Base-by-base conservation (phyloP, 768 basidiomycete species). In the Pleurotus ostreatus region DNA sequence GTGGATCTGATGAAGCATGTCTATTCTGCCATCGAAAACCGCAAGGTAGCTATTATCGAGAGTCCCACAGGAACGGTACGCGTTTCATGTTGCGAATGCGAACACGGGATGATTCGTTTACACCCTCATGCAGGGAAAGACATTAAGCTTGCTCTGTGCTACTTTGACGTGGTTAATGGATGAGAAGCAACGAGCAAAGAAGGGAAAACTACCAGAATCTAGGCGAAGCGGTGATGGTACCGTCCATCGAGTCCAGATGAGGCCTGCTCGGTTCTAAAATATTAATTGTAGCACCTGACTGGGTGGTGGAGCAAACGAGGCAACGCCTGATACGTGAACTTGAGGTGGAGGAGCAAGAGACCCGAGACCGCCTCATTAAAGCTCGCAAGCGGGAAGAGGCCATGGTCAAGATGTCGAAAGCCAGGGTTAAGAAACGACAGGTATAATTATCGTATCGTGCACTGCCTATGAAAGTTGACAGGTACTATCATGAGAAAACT, bases 11-110 rank as follows among this genome's bases (percentile, higher is more conserved):
- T 98, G 95, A 83, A 76, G 15, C 91, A 94, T 60, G 73, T 98
- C 1, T 98, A 94, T 68, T 63, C 78, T 5, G 78, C 88, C 0
- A 88, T 97, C 45, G 92, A 95, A 67, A 61, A 73, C n/a, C 74
- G 74, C 45, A 84, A 84, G 60, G 81, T 97, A 15, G 82, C 92
- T 1, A 87, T 98, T 48, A 79, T 95, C 26, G 92, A 94, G 69
- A 91, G 88, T 61, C 93, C 93, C 0, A 94, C 93, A 0, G 93
- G 92, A 62, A 94, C 92, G 22, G 92, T 92, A 57, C 68, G 81
- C 64, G 43, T 37, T 9, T 49, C 20, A 9, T 6, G 16, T 22
- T 39, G 12, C 11, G 40, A 3, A 39, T 55, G 18, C 2, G 38
- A 18, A 7, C 49, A 13, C 16, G 23, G 56, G 47, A 59, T 55